These are phyloP conservation scores for Fragaria ananassa DNA, from an alignment of 306 rosid species.

Conservation along the genomic window DNA sequence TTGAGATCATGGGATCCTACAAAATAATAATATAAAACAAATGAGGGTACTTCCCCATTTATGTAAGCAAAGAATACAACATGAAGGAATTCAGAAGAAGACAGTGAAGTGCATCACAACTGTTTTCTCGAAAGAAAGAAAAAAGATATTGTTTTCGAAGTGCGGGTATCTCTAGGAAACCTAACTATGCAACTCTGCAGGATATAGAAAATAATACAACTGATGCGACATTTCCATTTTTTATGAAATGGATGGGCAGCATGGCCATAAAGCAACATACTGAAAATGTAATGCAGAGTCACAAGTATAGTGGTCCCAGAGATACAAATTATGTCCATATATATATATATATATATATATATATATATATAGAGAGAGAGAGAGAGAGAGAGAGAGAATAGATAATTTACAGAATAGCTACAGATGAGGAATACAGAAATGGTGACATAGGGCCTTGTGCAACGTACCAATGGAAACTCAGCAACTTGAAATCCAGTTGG, in stretches of 20 bases:
- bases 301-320: neutral
- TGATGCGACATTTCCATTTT: neutral
- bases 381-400: neutral
- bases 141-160: neutral
- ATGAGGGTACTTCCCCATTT: neutral
- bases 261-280: slow-evolving; percentile 1
- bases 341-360: too few species aligned
- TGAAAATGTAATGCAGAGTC: neutral
- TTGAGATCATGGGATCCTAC: slow-evolving; percentile 95
- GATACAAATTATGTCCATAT: neutral
- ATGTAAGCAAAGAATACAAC: neutral
- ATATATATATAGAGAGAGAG: too few species aligned
- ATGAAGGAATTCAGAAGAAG: neutral
- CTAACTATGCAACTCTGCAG: neutral
- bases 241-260: neutral
- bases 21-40: slow-evolving; percentile 10
- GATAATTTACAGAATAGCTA: neutral
- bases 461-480: slow-evolving; percentile 88
- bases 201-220: neutral
- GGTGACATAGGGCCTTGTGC: neutral
- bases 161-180: neutral
- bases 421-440: neutral
- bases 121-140: neutral
- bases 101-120: neutral
- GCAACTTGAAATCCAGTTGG: slow-evolving; percentile 95